Evolutionary conservation across 2,329 filamentous ascomycete species (phyloP), one percentile per base, ranked within the genome.

Genomic region (Rhinocladiella mackenziei): DNA sequence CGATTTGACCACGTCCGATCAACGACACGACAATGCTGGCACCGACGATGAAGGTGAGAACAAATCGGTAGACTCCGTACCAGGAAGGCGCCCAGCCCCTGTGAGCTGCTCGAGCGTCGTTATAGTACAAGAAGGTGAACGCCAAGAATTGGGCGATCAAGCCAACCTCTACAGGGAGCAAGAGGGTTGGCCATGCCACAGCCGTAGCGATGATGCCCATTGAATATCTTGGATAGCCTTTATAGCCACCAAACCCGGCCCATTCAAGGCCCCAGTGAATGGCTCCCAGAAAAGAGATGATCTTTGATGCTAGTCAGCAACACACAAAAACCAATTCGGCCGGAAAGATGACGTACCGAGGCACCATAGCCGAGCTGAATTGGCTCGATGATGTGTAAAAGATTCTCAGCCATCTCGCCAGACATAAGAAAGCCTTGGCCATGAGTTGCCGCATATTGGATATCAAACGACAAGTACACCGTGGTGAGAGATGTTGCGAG

Each of bases 231-330:
- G 80, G 80, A 57, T 84, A 86, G 40, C 86, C 84, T 45, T 85
- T 82, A 50, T 76, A 58, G 60, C 78, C 66, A 65, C 82, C 69
- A 64, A 74, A 82, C 68, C 83, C 71, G 38, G 85, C 85, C 64
- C 83, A 94, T 67, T 95, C 89, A 13, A 95, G 74, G 43, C 89
- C 89, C 85, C 91, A 96, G 67, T 96, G 91, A 59, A 95, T 82
- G 23, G 89, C 89, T 32, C 91, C 91, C 1, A 96, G 78, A 74
- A 95, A 96, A 19, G 89, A 94, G 58, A 95, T 85, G 58, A 95
- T 92, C 81, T 84, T 51, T 19, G 5, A 3, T 15, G 9, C 30
- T 9, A 11, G 28, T 49, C 33, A 43, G 39, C 43, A 20, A 31
- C 15, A 26, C 11, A 23, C n/a, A 18, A 28, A n/a, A 34, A 14